Base-by-base conservation (phyloP, 306 rosid species). In the Cercis canadensis region DNA sequence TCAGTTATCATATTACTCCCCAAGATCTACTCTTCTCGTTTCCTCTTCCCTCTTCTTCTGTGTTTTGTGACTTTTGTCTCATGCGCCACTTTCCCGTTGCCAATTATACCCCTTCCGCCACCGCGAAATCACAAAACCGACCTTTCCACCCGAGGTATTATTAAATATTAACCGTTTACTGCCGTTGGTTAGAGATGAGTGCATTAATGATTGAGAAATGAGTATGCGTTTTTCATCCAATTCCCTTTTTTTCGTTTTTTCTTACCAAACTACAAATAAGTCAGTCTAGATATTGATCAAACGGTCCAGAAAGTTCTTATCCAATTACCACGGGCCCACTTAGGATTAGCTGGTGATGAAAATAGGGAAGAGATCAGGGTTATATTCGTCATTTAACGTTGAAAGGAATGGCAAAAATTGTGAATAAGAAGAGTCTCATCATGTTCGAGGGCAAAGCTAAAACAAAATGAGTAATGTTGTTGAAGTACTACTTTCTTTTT, bases 81-180 rank as follows among this genome's bases (percentile, higher is more conserved):
- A 54, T 63, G 80, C 67, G 60, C 13, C 8, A 61, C 6, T 62
- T 72, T 63, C 34, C 29, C 1, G 4, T 59, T 76, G 17, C 72
- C 84, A 6, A 18, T 18, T 17, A 76, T 77, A 5, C 75, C 83
- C 85, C 41, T 62, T 5, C 2, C 0, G 0, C 1, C 0, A 41
- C 16, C 32, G 32, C 10, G 3, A 69, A 76, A 57, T 80, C 11
- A 59, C 78, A 17, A 18, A 7, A 18, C 2, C 52, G 46, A 7
- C 45, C 68, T 16, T 8, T 34, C 7, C 50, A 75, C 80, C 80
- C 70, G 50, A 57, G 75, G 80, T 68, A 50, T 68, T 61, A 24
- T 24, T 24, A 24, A 24, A 24, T 24, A 24, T 24, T 24, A 24
- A 24, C 51, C 62, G 57, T 37, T 68, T 18, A 37, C 9, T 43